Evolutionary conservation across 2,329 filamentous ascomycete genomes (phyloP), one percentile per base, ranked within the genome.

Genomic region (Xylaria sp.): DNA sequence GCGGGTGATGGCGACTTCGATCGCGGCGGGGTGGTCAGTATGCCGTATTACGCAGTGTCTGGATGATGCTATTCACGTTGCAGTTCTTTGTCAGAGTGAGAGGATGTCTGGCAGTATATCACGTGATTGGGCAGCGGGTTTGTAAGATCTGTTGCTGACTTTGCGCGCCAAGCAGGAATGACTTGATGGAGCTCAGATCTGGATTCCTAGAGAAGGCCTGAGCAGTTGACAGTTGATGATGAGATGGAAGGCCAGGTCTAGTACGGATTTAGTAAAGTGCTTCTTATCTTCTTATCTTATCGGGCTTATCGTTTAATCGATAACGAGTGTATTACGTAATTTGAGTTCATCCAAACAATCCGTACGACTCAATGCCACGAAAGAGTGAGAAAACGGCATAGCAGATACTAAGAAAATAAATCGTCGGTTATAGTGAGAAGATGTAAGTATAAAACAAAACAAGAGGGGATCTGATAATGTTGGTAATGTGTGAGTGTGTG

Each of bases 21-120:
- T 63, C 67, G 65, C 59, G 64, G 58, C 55, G 61, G 56, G 67
- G 66, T 66, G 67, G 58, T 62, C 67, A 63, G 57, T 57, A 60
- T 63, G 67, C 46, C 62, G 60, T 65, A 57, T 61, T 55, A 19
- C 64, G 60, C 64, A 55, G 52, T 53, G 58, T 60, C 63, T 64
- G 8, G 68, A 70, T 69, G 70, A 71, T 61, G 65, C 52, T 67
- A 62, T 65, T 69, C 65, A 64, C 62, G 67, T 63, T 67, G 64
- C 69, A 66, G 65, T 63, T 65, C 68, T 66, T 68, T 63, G 59
- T 63, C 13, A 59, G 60, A 60, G 56, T 65, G 54, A 55, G 55
- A 60, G 55, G 63, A 67, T 66, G 64, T 65, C 58, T 68, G 65
- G 54, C 44, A 49, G 58, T 10, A 56, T 46, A 65, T 71, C 70